Conservation (phyloP, 768 basidiomycete genomes). For the Lentinula raphanica region DNA sequence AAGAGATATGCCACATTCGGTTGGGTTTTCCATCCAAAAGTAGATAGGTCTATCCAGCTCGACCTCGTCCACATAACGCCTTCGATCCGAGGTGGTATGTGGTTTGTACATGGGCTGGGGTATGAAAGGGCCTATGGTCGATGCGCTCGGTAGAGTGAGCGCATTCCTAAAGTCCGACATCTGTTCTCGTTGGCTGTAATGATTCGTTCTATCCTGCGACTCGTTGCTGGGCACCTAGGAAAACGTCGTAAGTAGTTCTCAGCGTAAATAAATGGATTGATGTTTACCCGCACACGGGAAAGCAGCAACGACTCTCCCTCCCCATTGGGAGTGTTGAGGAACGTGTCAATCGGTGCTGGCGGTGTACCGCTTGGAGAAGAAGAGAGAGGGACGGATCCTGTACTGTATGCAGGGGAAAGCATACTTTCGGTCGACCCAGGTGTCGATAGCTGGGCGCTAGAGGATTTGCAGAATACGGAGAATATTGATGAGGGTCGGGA, state of each 20-base stretch:
- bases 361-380: conserved; percentile 14
- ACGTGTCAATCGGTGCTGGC: conserved; percentile 13
- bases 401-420: conserved; percentile 11
- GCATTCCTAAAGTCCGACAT: conserved; percentile 40
- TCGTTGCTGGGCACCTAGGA: background rate
- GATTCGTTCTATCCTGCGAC: background rate
- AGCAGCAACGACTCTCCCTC: background rate
- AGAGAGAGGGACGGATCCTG: background rate
- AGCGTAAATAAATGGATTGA: background rate
- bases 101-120: conserved; percentile 73
- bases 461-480: background rate
- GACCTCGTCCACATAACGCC: conserved; percentile 72
- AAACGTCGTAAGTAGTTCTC: background rate
- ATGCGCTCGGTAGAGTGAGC: conserved; percentile 28
- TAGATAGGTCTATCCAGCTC: conserved; percentile 58
- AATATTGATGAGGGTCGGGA: background rate
- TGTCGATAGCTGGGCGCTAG: conserved; percentile 9
- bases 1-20: conserved; percentile 57
- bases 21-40: conserved; percentile 50
- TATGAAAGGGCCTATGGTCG: conserved; percentile 44
- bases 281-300: background rate
- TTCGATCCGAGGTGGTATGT: conserved; percentile 70
- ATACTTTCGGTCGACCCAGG: conserved; percentile 11
- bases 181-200: conserved; percentile 26
- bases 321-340: conserved; percentile 8